Evolutionary conservation across 106 monocot species (phyloP).

Genomic region (Dendrobium chrysotoxum): DNA sequence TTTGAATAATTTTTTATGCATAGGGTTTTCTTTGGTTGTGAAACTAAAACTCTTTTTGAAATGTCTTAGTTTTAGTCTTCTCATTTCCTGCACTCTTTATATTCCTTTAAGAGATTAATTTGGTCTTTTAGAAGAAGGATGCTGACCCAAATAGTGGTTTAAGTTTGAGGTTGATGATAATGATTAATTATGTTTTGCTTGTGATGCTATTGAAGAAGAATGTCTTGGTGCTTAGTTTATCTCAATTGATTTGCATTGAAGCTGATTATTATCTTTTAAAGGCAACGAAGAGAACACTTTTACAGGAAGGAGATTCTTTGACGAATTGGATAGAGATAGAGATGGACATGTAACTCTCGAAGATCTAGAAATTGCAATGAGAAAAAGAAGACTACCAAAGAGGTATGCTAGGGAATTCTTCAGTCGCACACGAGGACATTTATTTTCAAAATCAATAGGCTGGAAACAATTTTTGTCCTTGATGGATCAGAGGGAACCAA

Average conservation of each 20-base stretch:
- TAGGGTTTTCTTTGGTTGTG: too few relatives aligned
- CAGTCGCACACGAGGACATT: constrained; percentile 60
- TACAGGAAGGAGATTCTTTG: constrained; percentile 85
- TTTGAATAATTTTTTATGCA: too few relatives aligned
- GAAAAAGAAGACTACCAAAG: constrained; percentile 74
- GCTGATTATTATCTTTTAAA: not conserved
- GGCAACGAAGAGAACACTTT: not conserved
- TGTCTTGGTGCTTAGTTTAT: not conserved
- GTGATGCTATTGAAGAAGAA: too few relatives aligned
- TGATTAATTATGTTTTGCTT: too few relatives aligned
- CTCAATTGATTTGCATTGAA: not conserved
- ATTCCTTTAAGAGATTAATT: too few relatives aligned
- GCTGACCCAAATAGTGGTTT: too few relatives aligned
- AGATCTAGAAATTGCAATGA: constrained; percentile 93
- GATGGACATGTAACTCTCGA: constrained; percentile 95
- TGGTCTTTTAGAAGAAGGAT: too few relatives aligned
- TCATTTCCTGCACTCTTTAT: too few relatives aligned
- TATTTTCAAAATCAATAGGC: constrained; percentile 93
- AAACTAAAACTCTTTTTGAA: too few relatives aligned
- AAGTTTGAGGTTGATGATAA: too few relatives aligned
- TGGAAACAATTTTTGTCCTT: constrained; percentile 92
- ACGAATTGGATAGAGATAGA: constrained; percentile 87
- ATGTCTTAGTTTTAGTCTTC: too few relatives aligned
- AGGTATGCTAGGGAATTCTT: constrained; percentile 82
- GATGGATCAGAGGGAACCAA: constrained; percentile 96